Evolutionary conservation across 345 rosid species (phyloP), one percentile per base, ranked within the genome.

Genomic region (Aegle marmelos): DNA sequence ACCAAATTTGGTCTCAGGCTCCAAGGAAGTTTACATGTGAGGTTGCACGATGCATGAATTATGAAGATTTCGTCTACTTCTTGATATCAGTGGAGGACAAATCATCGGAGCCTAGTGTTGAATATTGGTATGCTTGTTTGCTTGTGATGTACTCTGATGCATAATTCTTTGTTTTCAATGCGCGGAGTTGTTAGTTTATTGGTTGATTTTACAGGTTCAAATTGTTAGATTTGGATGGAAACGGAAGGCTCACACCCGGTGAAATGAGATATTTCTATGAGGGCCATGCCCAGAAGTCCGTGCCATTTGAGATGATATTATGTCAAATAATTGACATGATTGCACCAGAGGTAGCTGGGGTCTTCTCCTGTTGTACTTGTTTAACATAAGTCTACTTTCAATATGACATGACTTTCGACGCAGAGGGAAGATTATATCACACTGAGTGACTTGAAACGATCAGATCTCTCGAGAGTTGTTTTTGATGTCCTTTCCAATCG

Each of bases 61-160:
- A 95, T 82, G 98, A 95, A 87, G 98, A 95, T 89, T 95, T 95
- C 76, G 98, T 92, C 7, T 90, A 90, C 86, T 95, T 95, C 84
- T 90, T 95, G 61, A 89, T 95, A 36, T 85, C 98, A 34, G 98
- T 93, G 83, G 98, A 93, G 89, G 97, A 95, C 76, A 95, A 95
- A 80, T 87, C 98, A 82, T 85, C 98, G 33, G 97, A 89, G 74
- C 92, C 92, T 76, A 90, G 98, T 80, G 93, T 95, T 69, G 95
- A 91, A 82, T 93, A 88, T 83, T 94, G 98, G 98, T 94, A 91
- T 61, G 72, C 45, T 63, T 64, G 30, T 11, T 22, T 28, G 27
- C 50, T 22, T 11, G 17, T 41, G 53, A 10, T 70, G 31, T 50
- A 27, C 50, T 13, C 50, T 45, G 50, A 45, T 3, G 50, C 50